Base-by-base conservation (phyloP, 2,329 filamentous ascomycete species). In the Clonostachys rhizophaga region DNA sequence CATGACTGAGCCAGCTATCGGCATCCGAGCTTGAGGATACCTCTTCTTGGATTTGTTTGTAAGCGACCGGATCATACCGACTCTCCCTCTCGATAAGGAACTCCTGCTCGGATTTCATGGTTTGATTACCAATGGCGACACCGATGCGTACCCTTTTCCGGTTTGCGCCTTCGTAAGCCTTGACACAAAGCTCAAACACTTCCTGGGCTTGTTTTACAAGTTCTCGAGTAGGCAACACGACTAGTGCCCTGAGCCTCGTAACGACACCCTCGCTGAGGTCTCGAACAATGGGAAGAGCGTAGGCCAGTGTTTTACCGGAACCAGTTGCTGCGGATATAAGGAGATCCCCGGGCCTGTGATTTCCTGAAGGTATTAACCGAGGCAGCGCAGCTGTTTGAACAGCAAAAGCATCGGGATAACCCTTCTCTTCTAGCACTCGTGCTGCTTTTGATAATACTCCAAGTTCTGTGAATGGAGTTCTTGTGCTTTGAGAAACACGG, bases 291-390 rank as follows among this genome's bases (percentile, higher is more conserved):
- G 94, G 94, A 4, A 99, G 71, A 1, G 92, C 81, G 59, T 99
- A 99, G 1, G 92, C 87, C 14, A 99, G 67, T 0, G 94, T 99
- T 63, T 99, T 99, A 48, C 94, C 94, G 1, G 94, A 97, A 9
- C 94, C 94, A 0, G 94, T 99, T 2, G 92, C 88, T 0, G 95
- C 94, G 8, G 91, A 94, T 4, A 99, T 85, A 41, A 95, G 86
- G 5, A 99, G 67, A 63, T 99, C 94, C 6, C 89, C 87, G 2
- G 79, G 69, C 35, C 83, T 76, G 35, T 78, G 71, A 47, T 78
- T 72, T 40, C 78, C 75, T 1, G 78, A 80, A 18, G 81, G 84
- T 5, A 95, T 72, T 6, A 99, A 76, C 39, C 95, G 74, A 1
- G 92, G 91, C 24, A 99, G 76, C 0, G 94, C 67, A 1, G 60